Evolutionary conservation across 768 basidiomycete species (phyloP).

Genomic region (Lentinula boryana): DNA sequence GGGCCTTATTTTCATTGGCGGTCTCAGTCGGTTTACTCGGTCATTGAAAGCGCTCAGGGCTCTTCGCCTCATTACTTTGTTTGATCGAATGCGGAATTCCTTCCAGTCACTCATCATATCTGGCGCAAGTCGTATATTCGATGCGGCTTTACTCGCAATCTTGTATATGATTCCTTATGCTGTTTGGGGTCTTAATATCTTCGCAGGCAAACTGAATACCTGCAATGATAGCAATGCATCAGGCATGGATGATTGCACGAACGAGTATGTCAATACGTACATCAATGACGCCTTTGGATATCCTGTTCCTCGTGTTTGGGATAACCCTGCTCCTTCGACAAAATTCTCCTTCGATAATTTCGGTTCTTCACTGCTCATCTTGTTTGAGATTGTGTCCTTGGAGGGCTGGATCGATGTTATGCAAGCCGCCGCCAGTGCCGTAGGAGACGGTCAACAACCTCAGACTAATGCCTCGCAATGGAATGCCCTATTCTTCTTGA

Average conservation of each 20-base stretch:
- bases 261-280: conserved; percentile 66
- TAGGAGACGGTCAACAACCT: conserved; percentile 64
- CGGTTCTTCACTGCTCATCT: conserved; percentile 74
- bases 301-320: conserved; percentile 83
- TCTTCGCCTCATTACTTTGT: conserved; percentile 83
- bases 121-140: conserved; percentile 77
- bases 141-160: conserved; percentile 84
- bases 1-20: conserved; percentile 68
- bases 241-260: conserved; percentile 61
- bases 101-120: conserved; percentile 86
- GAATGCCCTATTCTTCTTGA: conserved; percentile 88
- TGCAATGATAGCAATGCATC: conserved; percentile 68
- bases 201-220: conserved; percentile 72
- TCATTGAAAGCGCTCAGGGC: conserved; percentile 86
- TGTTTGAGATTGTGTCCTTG: conserved; percentile 93
- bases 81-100: conserved; percentile 79
- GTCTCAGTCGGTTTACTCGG: conserved; percentile 75
- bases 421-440: conserved; percentile 72
- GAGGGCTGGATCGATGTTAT: conserved; percentile 98
- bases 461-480: conserved; percentile 63
- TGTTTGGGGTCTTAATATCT: conserved; percentile 92
- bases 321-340: conserved; percentile 76
- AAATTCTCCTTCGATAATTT: conserved; percentile 90
- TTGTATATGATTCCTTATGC: conserved; percentile 92
- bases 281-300: conserved; percentile 61